Evolutionary conservation across 139 green algal species (phyloP).

Genomic region (Chlorella sp.): DNA sequence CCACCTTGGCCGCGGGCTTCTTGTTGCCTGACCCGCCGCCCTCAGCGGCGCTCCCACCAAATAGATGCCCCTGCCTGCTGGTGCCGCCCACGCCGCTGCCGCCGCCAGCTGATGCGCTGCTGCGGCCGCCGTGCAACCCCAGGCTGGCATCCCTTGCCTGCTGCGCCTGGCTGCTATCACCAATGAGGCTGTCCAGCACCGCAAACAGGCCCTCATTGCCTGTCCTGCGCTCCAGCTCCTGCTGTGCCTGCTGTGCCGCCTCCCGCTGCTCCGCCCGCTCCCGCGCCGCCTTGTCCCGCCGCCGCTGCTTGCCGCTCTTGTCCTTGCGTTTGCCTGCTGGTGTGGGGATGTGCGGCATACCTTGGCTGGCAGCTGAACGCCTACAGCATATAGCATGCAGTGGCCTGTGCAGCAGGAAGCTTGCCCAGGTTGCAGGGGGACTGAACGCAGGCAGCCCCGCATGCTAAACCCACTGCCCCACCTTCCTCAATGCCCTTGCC

Average conservation of each 20-base stretch:
- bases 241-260: neutral
- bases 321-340: slow-evolving; percentile 18
- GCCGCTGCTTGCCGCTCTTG: slow-evolving; percentile 13
- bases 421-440: no score
- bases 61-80: slow-evolving; percentile 5
- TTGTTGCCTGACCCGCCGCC: neutral
- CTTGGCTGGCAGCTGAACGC: no score
- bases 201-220: slow-evolving; percentile 34
- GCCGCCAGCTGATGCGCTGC: neutral
- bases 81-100: neutral
- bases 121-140: neutral
- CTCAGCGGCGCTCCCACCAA: neutral
- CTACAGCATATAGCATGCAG: no score
- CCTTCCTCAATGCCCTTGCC: neutral
- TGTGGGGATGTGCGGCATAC: no score
- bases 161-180: slow-evolving; percentile 11
- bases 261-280: neutral
- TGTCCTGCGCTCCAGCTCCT: slow-evolving; percentile 16
- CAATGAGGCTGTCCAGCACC: slow-evolving; percentile 19
- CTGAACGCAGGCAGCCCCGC: no score
- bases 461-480: neutral
- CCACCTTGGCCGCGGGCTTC: slow-evolving; percentile 5
- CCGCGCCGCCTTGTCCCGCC: neutral
- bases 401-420: no score
- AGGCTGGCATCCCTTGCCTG: neutral